These are phyloP conservation scores for Aspergillus pseudoterreus DNA, from an alignment of 2,329 filamentous ascomycete species.

Conservation along the genomic window DNA sequence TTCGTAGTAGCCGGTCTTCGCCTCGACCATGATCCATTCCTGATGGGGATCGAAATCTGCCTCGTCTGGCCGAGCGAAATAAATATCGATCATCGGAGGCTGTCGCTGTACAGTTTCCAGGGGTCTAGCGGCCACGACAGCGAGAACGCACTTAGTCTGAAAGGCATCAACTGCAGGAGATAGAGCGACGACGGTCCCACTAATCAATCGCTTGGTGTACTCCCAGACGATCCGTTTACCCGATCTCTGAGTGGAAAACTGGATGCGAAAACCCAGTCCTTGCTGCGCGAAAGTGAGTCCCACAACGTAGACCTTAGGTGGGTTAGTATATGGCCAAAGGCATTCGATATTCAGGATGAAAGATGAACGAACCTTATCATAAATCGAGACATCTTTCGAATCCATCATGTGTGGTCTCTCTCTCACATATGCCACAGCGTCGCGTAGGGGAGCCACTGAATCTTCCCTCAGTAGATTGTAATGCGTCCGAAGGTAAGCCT, in stretches of 20 bases:
- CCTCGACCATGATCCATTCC: conserved; percentile 76
- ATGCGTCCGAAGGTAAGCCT: conserved; percentile 67
- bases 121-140: conserved; percentile 67
- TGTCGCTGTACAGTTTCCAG: conserved; percentile 60
- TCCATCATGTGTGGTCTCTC: conserved; percentile 56
- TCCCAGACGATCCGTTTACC: conserved; percentile 66
- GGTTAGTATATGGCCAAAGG: neutral
- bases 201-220: conserved; percentile 56
- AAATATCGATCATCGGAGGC: conserved; percentile 71
- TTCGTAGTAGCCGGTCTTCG: conserved; percentile 72
- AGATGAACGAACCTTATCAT: conserved; percentile 57
- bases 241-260: conserved; percentile 65
- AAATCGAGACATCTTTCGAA: conserved; percentile 57
- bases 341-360: neutral
- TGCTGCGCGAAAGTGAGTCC: conserved; percentile 61
- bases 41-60: conserved; percentile 64
- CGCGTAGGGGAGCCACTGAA: conserved; percentile 63
- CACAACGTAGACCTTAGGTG: conserved; percentile 60
- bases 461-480: conserved; percentile 76
- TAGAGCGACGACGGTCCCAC: conserved; percentile 54
- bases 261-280: conserved; percentile 64
- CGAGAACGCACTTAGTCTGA: conserved; percentile 62
- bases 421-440: conserved; percentile 59
- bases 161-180: conserved; percentile 59
- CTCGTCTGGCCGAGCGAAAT: conserved; percentile 61